Percentiles rank a stretch among this genome's conserved stretches.
phyloP scores from a whole-genome alignment of 1,139 yeast genomes.

The Zhuliangozyma blackwelliae region DNA sequence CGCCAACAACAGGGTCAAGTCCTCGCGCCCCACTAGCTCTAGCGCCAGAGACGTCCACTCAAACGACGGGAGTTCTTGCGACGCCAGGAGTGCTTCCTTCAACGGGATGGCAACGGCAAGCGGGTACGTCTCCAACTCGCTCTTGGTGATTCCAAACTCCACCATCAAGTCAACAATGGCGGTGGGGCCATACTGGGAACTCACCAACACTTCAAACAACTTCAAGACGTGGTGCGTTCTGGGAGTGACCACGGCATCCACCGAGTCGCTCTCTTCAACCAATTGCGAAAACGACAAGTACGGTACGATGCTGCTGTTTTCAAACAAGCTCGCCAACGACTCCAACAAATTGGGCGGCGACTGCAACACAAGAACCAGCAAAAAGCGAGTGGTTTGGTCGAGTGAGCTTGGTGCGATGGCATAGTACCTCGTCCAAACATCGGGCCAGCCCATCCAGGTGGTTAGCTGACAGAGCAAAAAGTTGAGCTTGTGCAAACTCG shows the following conservation, averaged over 20 bases:
- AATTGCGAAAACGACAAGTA: slow-evolving; percentile 67
- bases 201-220: slow-evolving; percentile 59
- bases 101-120: slow-evolving; percentile 66
- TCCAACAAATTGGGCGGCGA: slow-evolving; percentile 55
- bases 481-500: slow-evolving; percentile 40
- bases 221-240: slow-evolving; percentile 55
- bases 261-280: slow-evolving; percentile 57
- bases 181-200: slow-evolving; percentile 46
- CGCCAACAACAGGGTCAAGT: slow-evolving; percentile 39
- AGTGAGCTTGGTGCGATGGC: slow-evolving; percentile 21
- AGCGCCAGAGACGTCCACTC: slow-evolving; percentile 50
- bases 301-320: slow-evolving; percentile 31
- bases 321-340: slow-evolving; percentile 51
- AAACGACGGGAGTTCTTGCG: slow-evolving; percentile 54
- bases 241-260: slow-evolving; percentile 63
- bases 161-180: slow-evolving; percentile 59
- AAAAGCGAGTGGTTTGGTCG: slow-evolving; percentile 26
- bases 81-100: slow-evolving; percentile 51
- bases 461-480: slow-evolving; percentile 58
- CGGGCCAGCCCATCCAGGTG: slow-evolving; percentile 73
- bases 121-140: slow-evolving; percentile 67
- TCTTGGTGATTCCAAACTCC: slow-evolving; percentile 46
- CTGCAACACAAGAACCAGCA: slow-evolving; percentile 41
- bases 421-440: slow-evolving; percentile 60
- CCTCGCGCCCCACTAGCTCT: slow-evolving; percentile 64